Conservation (phyloP, 352 stramenopile species). For the Phytophthora boehmeriae region DNA sequence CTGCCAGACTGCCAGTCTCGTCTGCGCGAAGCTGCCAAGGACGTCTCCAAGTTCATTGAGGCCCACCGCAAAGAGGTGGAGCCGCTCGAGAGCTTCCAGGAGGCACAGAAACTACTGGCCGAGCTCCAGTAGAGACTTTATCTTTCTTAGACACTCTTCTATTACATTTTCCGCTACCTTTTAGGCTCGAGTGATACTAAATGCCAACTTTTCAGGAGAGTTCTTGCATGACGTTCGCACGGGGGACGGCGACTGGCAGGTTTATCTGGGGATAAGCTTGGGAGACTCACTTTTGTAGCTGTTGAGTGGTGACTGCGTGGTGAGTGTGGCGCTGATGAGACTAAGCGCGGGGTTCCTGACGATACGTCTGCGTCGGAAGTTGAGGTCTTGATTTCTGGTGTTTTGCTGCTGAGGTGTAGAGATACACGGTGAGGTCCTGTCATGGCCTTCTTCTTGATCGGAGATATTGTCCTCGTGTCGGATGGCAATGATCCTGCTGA, state of each 20-base stretch:
- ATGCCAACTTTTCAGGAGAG: slow-evolving; percentile 26
- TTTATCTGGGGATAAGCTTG: slow-evolving; percentile 67
- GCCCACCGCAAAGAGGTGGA: slow-evolving; percentile 46
- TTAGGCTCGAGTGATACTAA: slow-evolving; percentile 18
- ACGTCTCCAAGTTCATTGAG: slow-evolving; percentile 59
- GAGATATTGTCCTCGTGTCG: slow-evolving; percentile 9
- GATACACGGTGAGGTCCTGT: slow-evolving; percentile 5
- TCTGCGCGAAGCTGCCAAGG: slow-evolving; percentile 58
- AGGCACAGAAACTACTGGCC: slow-evolving; percentile 58
- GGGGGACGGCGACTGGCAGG: slow-evolving; percentile 40
- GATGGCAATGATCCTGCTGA: neutral
- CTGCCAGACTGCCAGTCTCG: slow-evolving; percentile 77
- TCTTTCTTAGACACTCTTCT: neutral
- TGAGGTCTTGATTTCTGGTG: neutral
- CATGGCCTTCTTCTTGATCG: slow-evolving; percentile 24
- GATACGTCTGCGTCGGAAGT: neutral
- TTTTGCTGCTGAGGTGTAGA: slow-evolving; percentile 5
- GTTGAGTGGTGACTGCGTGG: slow-evolving; percentile 9
- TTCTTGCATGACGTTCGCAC: slow-evolving; percentile 28
- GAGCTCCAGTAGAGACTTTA: slow-evolving; percentile 17
- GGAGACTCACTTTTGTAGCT: slow-evolving; percentile 45
- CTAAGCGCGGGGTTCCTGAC: neutral
- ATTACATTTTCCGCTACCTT: neutral
- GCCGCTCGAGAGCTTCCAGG: slow-evolving; percentile 39
- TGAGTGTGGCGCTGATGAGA: slow-evolving; percentile 10